Conservation (phyloP, 768 basidiomycete genomes). For the Mycena sanguinolenta region DNA sequence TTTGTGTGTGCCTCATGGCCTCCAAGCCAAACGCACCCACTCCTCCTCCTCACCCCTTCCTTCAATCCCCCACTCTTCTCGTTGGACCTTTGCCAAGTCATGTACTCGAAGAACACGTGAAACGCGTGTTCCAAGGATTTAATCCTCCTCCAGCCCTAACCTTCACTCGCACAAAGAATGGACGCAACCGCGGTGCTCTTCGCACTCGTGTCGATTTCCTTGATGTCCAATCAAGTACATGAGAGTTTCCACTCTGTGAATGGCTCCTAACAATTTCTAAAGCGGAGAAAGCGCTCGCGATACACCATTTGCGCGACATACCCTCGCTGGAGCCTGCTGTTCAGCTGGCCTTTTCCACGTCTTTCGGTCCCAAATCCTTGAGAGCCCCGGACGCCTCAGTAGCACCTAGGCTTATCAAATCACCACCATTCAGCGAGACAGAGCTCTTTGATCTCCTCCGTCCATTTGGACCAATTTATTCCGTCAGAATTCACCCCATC, state of each 20-base stretch:
- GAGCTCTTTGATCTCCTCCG: slow-evolving; percentile 10
- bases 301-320: background rate
- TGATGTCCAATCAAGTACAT: background rate
- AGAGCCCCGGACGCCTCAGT: background rate
- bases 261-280: background rate
- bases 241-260: background rate
- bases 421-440: background rate
- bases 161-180: background rate
- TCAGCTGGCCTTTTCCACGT: background rate
- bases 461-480: slow-evolving; percentile 7
- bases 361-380: background rate
- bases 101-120: slow-evolving; percentile 12
- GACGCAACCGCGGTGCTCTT: background rate
- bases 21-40: background rate
- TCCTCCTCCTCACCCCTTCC: slow-evolving; percentile 10
- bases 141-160: background rate
- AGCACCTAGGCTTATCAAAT: background rate
- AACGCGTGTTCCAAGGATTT: background rate
- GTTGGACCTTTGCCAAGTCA: slow-evolving; percentile 9
- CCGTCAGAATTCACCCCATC: slow-evolving; percentile 1
- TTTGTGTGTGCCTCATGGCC: background rate
- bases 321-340: background rate
- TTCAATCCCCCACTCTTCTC: slow-evolving; percentile 13
- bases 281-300: slow-evolving; percentile 9
- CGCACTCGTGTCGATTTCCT: background rate